phyloP scores from a whole-genome alignment of 129 eudicot species.

The Helichrysum umbraculigerum region DNA sequence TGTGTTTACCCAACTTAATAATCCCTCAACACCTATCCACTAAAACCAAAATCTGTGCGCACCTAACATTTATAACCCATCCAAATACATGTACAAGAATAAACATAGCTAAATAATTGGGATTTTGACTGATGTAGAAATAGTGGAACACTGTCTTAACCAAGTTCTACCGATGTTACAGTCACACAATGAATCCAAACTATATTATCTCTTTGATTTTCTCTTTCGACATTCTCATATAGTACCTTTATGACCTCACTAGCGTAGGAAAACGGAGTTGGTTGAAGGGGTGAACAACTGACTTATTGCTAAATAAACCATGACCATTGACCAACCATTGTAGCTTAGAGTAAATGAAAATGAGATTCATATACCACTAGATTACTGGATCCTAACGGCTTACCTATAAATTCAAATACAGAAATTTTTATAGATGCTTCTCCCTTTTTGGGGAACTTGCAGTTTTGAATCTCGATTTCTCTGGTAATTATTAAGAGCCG shows the following conservation, averaged over 20 bases:
- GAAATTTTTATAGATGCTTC: neutral
- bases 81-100: too few species aligned
- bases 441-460: neutral
- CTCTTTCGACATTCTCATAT: neutral
- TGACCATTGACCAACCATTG: neutral
- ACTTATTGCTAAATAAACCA: neutral
- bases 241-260: neutral
- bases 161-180: neutral
- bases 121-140: neutral
- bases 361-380: neutral
- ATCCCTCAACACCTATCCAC: too few species aligned
- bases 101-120: too few species aligned
- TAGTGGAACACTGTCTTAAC: too few species aligned
- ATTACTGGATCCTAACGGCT: neutral
- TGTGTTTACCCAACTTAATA: too few species aligned
- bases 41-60: too few species aligned
- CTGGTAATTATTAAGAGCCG: neutral
- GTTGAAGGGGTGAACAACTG: neutral
- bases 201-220: too few species aligned
- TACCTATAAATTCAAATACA: neutral
- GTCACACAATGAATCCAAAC: neutral
- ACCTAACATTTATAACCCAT: too few species aligned
- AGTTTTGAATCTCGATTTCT: neutral
- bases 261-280: neutral
- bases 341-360: neutral